Conservation (phyloP, 2,329 filamentous ascomycete species). For the Colletotrichum sp. region DNA sequence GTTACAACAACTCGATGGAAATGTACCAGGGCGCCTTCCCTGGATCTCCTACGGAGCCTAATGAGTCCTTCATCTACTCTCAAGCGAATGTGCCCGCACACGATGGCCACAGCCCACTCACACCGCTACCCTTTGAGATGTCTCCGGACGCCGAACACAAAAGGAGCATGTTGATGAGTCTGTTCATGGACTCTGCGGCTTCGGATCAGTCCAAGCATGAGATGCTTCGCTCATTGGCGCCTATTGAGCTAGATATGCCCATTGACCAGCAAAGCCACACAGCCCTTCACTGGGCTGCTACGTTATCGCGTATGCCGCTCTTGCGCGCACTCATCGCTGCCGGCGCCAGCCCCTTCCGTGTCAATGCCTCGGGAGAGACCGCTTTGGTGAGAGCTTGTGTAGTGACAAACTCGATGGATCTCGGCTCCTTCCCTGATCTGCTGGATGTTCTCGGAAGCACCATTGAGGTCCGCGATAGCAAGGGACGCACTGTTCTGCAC, state of each 20-base stretch:
- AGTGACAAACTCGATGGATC: constrained; percentile 93
- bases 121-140: constrained; percentile 66
- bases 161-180: constrained; percentile 78
- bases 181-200: constrained; percentile 78
- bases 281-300: constrained; percentile 95
- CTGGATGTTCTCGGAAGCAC: constrained; percentile 88
- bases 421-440: constrained; percentile 87
- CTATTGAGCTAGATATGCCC: constrained; percentile 87
- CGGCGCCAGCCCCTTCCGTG: constrained; percentile 85
- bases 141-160: constrained; percentile 77
- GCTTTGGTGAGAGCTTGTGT: constrained; percentile 91
- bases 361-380: constrained; percentile 90
- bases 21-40: constrained; percentile 58
- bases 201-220: constrained; percentile 78
- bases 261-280: constrained; percentile 90
- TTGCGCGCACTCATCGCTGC: constrained; percentile 81
- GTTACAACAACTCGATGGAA: constrained; percentile 54
- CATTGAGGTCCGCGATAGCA: constrained; percentile 88
- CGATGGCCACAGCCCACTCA: constrained; percentile 62
- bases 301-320: constrained; percentile 83
- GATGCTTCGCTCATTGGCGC: constrained; percentile 75
- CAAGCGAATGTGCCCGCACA: constrained; percentile 42
- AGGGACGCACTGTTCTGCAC: constrained; percentile 90
- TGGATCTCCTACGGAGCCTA: constrained; percentile 79
- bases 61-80: constrained; percentile 77